A percentile compares a stretch with the other conserved stretches of the same genome.
These are phyloP conservation scores for Fusarium sp. DNA, from an alignment of 2,329 filamentous ascomycete genomes.

Conservation along the genomic window DNA sequence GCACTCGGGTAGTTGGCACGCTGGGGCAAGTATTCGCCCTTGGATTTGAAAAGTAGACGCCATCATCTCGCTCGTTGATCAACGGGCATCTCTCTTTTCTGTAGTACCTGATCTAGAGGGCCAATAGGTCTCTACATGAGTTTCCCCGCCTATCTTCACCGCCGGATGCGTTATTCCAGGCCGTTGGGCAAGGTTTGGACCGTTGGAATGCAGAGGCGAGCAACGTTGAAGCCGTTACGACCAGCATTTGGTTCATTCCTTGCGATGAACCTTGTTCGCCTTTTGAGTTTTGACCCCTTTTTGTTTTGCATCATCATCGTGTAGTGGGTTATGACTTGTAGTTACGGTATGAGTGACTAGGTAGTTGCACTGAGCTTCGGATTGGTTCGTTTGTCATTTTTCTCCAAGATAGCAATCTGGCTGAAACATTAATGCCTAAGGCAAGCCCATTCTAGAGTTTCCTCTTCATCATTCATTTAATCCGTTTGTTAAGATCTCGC, in stretches of 20 bases:
- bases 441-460: background rate
- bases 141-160: background rate
- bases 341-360: background rate
- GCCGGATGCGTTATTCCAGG: background rate
- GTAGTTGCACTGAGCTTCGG: background rate
- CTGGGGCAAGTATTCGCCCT: background rate
- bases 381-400: background rate
- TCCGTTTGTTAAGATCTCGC: background rate
- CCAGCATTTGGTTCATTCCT: background rate
- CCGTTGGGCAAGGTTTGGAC: background rate
- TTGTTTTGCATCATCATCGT: background rate
- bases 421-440: background rate
- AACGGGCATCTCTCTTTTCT: background rate
- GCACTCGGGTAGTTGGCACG: background rate
- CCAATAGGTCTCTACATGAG: background rate
- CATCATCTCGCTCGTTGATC: background rate
- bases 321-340: background rate
- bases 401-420: background rate
- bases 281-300: background rate
- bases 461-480: background rate
- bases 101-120: rapidly evolving
- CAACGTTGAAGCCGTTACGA: background rate
- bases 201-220: background rate
- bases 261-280: background rate
- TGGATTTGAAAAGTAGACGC: background rate